A percentile compares a stretch with the other conserved stretches of the same genome.
Conservation (phyloP, 1,139 yeast species). For the Pichia sp. region DNA sequence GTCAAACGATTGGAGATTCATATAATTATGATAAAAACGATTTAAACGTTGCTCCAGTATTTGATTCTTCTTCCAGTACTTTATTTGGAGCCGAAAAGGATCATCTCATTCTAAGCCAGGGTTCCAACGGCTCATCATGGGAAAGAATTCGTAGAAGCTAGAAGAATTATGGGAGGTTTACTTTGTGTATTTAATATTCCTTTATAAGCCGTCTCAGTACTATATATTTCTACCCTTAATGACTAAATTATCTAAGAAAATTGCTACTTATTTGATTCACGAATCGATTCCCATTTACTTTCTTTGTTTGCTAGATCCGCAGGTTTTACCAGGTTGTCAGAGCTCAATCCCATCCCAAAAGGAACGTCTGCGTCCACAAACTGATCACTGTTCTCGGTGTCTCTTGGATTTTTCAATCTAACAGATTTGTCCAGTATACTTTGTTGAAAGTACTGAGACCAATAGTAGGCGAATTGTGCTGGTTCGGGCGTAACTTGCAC, state of each 20-base stretch:
- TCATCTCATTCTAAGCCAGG: slow-evolving; percentile 4
- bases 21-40: neutral
- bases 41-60: neutral
- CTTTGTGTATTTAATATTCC: too few species aligned
- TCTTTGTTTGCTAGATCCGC: neutral
- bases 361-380: neutral
- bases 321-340: slow-evolving; percentile 1
- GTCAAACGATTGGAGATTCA: neutral
- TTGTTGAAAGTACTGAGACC: slow-evolving; percentile 19
- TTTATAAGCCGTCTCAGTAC: too few species aligned
- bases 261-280: neutral
- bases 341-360: neutral
- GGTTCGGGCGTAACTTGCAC: slow-evolving; percentile 18
- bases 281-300: slow-evolving; percentile 2
- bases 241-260: too few species aligned
- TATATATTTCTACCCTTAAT: too few species aligned
- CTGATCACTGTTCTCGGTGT: neutral
- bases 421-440: slow-evolving; percentile 11
- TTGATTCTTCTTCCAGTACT: neutral
- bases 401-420: slow-evolving; percentile 17
- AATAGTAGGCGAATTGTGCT: slow-evolving; percentile 17
- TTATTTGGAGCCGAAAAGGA: neutral
- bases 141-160: slow-evolving; percentile 4
- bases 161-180: too few species aligned
- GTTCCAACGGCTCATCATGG: slow-evolving; percentile 11